phyloP scores from a whole-genome alignment of 495 filamentous ascomycete species.

The Physcia stellaris region DNA sequence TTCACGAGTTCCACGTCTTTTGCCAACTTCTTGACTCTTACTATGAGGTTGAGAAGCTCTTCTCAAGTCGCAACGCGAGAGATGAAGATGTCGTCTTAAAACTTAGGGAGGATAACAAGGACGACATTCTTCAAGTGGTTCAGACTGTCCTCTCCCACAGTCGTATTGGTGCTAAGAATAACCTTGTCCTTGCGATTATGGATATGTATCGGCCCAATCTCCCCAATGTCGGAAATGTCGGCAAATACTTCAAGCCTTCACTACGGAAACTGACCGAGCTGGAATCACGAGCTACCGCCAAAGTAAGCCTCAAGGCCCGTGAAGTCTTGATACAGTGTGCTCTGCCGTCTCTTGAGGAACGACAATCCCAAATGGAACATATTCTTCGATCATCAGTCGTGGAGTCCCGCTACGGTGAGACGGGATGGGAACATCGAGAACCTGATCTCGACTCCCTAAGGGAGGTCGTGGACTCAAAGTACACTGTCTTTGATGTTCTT shows the following conservation, averaged over 20 bases:
- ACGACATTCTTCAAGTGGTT: slow-evolving; percentile 69
- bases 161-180: slow-evolving; percentile 84
- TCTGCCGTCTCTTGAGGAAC: slow-evolving; percentile 88
- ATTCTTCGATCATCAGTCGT: slow-evolving; percentile 95
- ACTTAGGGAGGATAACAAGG: slow-evolving; percentile 91
- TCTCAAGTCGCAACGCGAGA: slow-evolving; percentile 68
- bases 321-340: slow-evolving; percentile 96
- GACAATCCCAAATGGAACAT: slow-evolving; percentile 93
- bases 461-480: slow-evolving; percentile 96
- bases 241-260: slow-evolving; percentile 71
- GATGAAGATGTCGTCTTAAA: slow-evolving; percentile 92
- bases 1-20: slow-evolving; percentile 78
- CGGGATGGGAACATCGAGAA: slow-evolving; percentile 91
- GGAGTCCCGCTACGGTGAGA: slow-evolving; percentile 92
- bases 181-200: slow-evolving; percentile 79
- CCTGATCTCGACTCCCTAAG: slow-evolving; percentile 77
- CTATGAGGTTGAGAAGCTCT: slow-evolving; percentile 68
- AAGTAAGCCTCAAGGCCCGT: slow-evolving; percentile 92
- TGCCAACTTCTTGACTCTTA: slow-evolving; percentile 65
- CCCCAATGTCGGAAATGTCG: slow-evolving; percentile 74
- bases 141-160: slow-evolving; percentile 88
- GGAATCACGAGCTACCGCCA: slow-evolving; percentile 77
- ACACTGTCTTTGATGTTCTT: slow-evolving; percentile 93
- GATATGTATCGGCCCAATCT: slow-evolving; percentile 93
- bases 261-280: slow-evolving; percentile 81